phyloP scores from a whole-genome alignment of 306 rosid species.

The Crotalaria pallida region DNA sequence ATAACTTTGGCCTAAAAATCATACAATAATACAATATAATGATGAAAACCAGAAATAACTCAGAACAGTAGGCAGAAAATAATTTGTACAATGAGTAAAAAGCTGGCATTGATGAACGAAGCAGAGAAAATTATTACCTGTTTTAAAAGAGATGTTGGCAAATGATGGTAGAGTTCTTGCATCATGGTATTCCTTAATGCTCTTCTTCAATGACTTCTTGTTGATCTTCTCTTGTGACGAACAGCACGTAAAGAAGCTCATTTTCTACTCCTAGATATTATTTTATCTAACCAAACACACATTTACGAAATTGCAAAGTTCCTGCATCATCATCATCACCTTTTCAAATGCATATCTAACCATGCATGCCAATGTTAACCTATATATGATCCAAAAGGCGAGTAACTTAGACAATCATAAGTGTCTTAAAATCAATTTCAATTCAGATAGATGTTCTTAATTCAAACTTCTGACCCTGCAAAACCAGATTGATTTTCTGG shows the following conservation, averaged over 20 bases:
- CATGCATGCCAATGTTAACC: conserved; percentile 1
- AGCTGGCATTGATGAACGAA: not conserved
- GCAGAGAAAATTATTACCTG: conserved; percentile 40
- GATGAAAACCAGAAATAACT: not conserved
- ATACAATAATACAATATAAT: not conserved
- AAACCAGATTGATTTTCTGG: conserved; percentile 43
- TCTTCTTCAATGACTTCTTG: conserved; percentile 45
- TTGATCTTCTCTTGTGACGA: conserved; percentile 38
- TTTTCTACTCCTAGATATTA: conserved; percentile 33
- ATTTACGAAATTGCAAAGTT: conserved; percentile 13
- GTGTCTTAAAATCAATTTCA: not conserved
- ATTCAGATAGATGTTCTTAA: not conserved
- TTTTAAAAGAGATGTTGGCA: conserved; percentile 55
- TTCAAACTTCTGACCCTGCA: conserved; percentile 16
- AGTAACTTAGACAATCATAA: not conserved
- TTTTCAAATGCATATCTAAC: not conserved
- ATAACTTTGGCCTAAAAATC: not conserved
- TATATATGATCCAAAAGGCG: not conserved
- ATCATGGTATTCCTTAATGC: conserved; percentile 49
- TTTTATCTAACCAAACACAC: conserved; percentile 27
- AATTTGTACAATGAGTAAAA: conserved; percentile 13
- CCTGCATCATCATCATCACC: conserved; percentile 29
- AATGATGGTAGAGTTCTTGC: conserved; percentile 55
- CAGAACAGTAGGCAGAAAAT: not conserved
- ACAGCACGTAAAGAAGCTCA: conserved; percentile 76